These are phyloP conservation scores for Mycena metata DNA, from an alignment of 768 basidiomycete species.

Conservation along the genomic window DNA sequence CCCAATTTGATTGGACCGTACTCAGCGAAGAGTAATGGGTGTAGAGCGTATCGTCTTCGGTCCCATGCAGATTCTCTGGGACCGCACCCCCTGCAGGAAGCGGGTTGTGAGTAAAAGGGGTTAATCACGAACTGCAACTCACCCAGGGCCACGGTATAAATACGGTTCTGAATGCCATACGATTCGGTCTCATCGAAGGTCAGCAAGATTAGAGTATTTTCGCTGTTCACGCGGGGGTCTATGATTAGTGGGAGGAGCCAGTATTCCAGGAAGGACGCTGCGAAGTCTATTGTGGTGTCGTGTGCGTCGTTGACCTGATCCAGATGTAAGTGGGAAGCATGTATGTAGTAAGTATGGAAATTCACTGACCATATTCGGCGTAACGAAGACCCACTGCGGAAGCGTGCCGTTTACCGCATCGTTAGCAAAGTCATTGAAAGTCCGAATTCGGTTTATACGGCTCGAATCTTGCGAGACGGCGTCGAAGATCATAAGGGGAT, in stretches of 20 bases:
- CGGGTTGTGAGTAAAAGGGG: not conserved
- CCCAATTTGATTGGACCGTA: conserved; percentile 73
- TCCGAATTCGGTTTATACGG: conserved; percentile 62
- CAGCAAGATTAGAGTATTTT: conserved; percentile 67
- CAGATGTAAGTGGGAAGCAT: not conserved
- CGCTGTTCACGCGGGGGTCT: conserved; percentile 66
- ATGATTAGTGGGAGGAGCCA: conserved; percentile 67
- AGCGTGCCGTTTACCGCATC: conserved; percentile 65
- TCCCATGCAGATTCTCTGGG: conserved; percentile 56
- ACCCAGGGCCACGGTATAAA: conserved; percentile 59
- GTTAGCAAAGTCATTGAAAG: conserved; percentile 71
- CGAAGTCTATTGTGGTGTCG: conserved; percentile 67
- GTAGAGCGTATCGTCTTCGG: conserved; percentile 67
- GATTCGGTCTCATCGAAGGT: conserved; percentile 73
- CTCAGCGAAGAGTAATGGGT: conserved; percentile 71
- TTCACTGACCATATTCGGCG: conserved; percentile 62
- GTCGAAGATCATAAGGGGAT: conserved; percentile 72
- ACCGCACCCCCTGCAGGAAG: conserved; percentile 49
- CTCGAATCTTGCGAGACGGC: conserved; percentile 58
- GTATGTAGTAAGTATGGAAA: not conserved
- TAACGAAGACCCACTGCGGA: conserved; percentile 73
- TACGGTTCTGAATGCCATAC: conserved; percentile 58
- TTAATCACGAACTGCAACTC: conserved; percentile 12
- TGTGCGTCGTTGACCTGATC: conserved; percentile 66
- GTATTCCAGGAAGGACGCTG: conserved; percentile 58